Base-by-base conservation (phyloP, 2,329 filamentous ascomycete genomes). In the Neonectria coccinea region DNA sequence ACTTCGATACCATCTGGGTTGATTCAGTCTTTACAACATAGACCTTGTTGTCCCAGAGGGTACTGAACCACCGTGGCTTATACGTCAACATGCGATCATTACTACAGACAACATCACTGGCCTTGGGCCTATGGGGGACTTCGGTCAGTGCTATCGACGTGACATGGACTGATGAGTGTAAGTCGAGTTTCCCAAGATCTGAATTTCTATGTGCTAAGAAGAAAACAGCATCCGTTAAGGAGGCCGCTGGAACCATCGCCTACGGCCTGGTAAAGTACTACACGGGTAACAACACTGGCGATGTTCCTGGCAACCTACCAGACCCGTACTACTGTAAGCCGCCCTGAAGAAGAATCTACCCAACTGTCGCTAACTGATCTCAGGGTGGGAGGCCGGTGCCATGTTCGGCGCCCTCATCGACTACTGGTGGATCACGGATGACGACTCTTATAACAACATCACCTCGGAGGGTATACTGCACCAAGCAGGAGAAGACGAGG, bases 391-490 rank as follows among this genome's bases (percentile, higher is more conserved):
- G 77, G 88, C 89, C 0, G 88, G 89, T 20, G 88, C 89, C 57
- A 85, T 94, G 84, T 92, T 93, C 72, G 88, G 90, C 57, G 86
- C 88, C 2, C 76, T 93, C 68, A 79, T 93, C 58, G 89, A 93
- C 76, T 93, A 93, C 78, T 92, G 89, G 88, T 85, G 86, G 68
- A 84, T 89, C 59, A 92, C 90, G 0, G 89, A 88, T 16, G 90
- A 93, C 78, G 75, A 80, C 1, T 84, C 85, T 4, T 92, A 92
- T 79, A 90, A 90, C 74, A 79, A 83, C 10, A 81, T 88, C 39
- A 86, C 86, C 2, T 83, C 79, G 18, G 82, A 90, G 73, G 89
- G 85, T 2, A 73, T 92, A 71, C 71, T 87, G 8, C 87, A 89
- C 72, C 90, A 92, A 75, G 83, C 81, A 36, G 87, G 88, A 42